Percentiles rank a stretch among this genome's conserved stretches.
Conservation (phyloP, 352 stramenopile genomes). For the Globisporangium canariense region DNA sequence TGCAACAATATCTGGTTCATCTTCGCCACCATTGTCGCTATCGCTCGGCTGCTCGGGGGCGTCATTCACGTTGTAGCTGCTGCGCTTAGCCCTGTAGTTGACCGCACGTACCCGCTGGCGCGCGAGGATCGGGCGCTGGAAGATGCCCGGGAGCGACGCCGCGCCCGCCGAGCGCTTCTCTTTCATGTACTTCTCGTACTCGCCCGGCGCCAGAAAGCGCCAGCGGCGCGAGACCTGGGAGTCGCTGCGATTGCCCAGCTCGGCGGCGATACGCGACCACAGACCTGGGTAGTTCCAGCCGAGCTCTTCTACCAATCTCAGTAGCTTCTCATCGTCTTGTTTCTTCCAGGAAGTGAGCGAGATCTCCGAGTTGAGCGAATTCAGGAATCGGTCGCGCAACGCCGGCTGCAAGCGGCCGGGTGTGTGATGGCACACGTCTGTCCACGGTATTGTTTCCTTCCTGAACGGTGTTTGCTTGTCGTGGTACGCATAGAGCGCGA, state of each 20-base stretch:
- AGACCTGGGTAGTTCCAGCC: conserved; percentile 33
- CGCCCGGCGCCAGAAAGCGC: conserved; percentile 33
- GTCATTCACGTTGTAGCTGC: conserved; percentile 33
- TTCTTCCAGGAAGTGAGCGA: conserved; percentile 57
- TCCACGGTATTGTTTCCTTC: conserved; percentile 48
- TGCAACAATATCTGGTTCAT: not conserved
- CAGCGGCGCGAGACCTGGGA: conserved; percentile 45
- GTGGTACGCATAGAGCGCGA: conserved; percentile 56
- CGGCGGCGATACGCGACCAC: conserved; percentile 39
- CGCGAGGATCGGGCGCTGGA: conserved; percentile 38
- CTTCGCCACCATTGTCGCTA: conserved; percentile 16
- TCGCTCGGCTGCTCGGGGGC: not conserved
- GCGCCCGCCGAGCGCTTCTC: conserved; percentile 18
- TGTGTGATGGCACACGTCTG: conserved; percentile 62
- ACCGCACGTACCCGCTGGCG: conserved; percentile 14
- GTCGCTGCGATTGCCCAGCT: conserved; percentile 49
- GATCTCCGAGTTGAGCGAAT: conserved; percentile 65
- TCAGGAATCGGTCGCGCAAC: conserved; percentile 62
- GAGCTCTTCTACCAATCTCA: conserved; percentile 31
- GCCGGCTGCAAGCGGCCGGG: conserved; percentile 46
- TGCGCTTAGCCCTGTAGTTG: conserved; percentile 27
- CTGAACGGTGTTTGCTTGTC: conserved; percentile 40
- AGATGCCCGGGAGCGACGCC: conserved; percentile 39
- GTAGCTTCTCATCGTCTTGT: conserved; percentile 45
- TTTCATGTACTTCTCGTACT: conserved; percentile 27